Evolutionary conservation across 2,329 filamentous ascomycete genomes (phyloP), one percentile per base, ranked within the genome.

Genomic region (Trematosphaeria pertusa): DNA sequence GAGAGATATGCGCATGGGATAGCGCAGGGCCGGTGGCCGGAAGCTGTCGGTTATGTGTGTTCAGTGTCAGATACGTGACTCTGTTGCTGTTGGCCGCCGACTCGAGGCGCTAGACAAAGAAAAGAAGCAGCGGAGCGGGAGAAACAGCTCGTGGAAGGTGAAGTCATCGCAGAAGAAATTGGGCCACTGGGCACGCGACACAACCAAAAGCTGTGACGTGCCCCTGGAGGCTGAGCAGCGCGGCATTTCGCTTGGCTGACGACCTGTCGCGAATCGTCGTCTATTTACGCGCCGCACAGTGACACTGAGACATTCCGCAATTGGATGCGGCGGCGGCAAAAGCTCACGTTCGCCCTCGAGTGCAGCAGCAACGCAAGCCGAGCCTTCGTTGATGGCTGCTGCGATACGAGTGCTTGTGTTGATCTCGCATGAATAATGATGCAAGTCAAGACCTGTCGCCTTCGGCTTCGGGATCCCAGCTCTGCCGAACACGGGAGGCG

Each of bases 141-240:
- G 15, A 28, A 15, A n/a, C 18, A 3, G 10, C 31, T 15, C 31
- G 31, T 17, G 9, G 24, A 28, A 8, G 5, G 18, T 45, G 35
- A 38, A 26, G 37, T 31, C 22, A 4, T 26, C 35, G 26, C 18
- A n/a, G n/a, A n/a, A n/a, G n/a, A n/a, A n/a, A n/a, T n/a, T n/a
- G n/a, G n/a, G n/a, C n/a, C n/a, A n/a, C n/a, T n/a, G n/a, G 33
- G 40, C 55, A 60, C 55, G 47, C 52, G 58, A 58, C 52, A 46
- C 22, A 6, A 48, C 45, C 47, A 52, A 52, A 46, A 19, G 19
- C 48, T 38, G 43, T 59, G 51, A 54, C 54, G 48, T 43, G 30
- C 40, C 35, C 41, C 24, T 47, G 46, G 52, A 58, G 56, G 58
- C 56, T 59, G 58, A 43, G 48, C 44, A 17, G 28, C 14, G 33